phyloP scores from a whole-genome alignment of 2,329 filamentous ascomycete genomes.

The Fusarium phyllophilum region DNA sequence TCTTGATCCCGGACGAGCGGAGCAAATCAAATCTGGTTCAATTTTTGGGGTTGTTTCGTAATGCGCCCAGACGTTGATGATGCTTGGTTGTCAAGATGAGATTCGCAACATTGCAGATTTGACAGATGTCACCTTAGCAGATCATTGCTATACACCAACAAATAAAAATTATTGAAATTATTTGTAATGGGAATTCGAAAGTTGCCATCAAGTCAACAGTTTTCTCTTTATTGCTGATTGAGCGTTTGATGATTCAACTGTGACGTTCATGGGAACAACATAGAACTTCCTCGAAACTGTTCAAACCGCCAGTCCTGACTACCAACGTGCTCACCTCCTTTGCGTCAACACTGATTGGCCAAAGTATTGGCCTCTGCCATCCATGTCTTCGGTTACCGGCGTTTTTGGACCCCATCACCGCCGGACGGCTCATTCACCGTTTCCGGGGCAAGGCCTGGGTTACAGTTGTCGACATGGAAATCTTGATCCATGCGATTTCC shows the following conservation, averaged over 20 bases:
- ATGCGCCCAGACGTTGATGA: neutral
- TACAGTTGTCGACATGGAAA: neutral
- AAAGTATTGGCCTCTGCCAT: neutral
- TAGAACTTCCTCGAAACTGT: neutral
- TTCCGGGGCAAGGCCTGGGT: neutral
- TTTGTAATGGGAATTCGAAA: neutral
- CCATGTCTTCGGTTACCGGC: neutral
- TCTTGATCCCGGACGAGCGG: slow-evolving; percentile 3
- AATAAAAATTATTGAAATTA: neutral
- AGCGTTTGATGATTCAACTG: neutral
- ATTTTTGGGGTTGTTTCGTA: neutral
- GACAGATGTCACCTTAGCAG: neutral
- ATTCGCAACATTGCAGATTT: neutral
- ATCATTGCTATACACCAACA: neutral
- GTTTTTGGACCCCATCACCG: neutral
- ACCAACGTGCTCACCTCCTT: neutral
- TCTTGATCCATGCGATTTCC: neutral
- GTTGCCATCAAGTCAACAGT: neutral
- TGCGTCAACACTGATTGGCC: neutral
- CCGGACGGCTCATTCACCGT: neutral
- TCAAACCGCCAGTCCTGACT: neutral
- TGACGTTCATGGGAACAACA: neutral
- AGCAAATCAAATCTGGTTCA: neutral
- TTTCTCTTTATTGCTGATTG: neutral
- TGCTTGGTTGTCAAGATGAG: neutral